Percentiles rank a stretch among this genome's conserved stretches.
Evolutionary conservation across 2,329 filamentous ascomycete genomes (phyloP).

Genomic region (Tolypocladium capitatum): DNA sequence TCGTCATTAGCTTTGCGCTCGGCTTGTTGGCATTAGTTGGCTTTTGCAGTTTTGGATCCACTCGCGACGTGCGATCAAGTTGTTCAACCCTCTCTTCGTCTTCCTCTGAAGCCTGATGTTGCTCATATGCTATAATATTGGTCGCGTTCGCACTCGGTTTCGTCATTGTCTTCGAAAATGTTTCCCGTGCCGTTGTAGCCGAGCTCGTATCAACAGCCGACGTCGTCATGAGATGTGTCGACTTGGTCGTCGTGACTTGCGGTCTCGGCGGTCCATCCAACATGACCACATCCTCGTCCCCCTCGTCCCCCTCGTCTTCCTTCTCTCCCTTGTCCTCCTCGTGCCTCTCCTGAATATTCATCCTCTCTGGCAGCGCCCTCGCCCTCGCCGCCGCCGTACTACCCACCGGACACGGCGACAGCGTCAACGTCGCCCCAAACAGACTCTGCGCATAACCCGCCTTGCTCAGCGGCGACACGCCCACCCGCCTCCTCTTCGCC

Average conservation of each 20-base stretch:
- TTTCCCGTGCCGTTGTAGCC: no score
- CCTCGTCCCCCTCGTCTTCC: neutral
- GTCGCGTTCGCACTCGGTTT: neutral
- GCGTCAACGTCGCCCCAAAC: slow-evolving; percentile 20
- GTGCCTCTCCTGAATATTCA: slow-evolving; percentile 4
- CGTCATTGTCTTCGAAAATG: neutral
- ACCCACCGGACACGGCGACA: slow-evolving; percentile 11
- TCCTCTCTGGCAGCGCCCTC: slow-evolving; percentile 9
- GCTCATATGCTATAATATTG: neutral
- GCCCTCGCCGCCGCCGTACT: slow-evolving; percentile 6
- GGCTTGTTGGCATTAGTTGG: neutral
- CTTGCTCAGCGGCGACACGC: slow-evolving; percentile 19
- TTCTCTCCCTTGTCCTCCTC: slow-evolving; percentile 1
- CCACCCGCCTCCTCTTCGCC: slow-evolving; percentile 14
- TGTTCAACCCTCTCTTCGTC: neutral
- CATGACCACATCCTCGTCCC: slow-evolving; percentile 5
- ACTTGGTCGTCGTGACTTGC: neutral
- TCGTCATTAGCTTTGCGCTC: neutral
- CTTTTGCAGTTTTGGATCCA: neutral
- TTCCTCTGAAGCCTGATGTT: neutral
- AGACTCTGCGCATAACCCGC: slow-evolving; percentile 19
- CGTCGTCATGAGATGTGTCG: neutral
- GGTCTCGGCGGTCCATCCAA: slow-evolving; percentile 1
- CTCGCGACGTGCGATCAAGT: no score
- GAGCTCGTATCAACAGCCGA: no score